Conservation (phyloP, 768 basidiomycete species). For the Mycena sanguinolenta region DNA sequence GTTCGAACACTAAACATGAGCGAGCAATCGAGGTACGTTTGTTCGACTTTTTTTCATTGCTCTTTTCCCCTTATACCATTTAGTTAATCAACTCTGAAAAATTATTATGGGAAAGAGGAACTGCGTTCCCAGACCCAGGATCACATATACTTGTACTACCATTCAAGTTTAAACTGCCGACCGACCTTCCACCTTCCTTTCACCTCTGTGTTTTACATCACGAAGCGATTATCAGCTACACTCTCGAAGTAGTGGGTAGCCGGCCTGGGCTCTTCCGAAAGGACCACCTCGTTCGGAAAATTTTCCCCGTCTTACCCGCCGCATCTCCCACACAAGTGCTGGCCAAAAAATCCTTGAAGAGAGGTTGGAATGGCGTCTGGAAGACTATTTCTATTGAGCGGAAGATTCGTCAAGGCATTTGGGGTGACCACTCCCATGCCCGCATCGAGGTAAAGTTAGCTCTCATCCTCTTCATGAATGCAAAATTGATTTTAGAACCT, state of each 20-base stretch:
- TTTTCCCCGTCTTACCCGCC: slow-evolving; percentile 27
- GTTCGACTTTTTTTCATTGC: neutral
- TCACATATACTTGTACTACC: slow-evolving; percentile 15
- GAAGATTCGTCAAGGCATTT: slow-evolving; percentile 29
- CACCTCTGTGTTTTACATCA: slow-evolving; percentile 12
- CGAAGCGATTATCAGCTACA: slow-evolving; percentile 26
- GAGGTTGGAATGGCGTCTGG: slow-evolving; percentile 29
- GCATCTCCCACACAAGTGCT: slow-evolving; percentile 29
- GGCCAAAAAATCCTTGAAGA: slow-evolving; percentile 17
- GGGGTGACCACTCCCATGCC: slow-evolving; percentile 25
- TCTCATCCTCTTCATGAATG: neutral
- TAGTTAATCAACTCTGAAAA: slow-evolving; percentile 21
- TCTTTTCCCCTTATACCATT: neutral
- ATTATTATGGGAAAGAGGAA: slow-evolving; percentile 26
- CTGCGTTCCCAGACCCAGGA: slow-evolving; percentile 24
- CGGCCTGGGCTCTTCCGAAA: slow-evolving; percentile 28
- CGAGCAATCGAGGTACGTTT: slow-evolving; percentile 24
- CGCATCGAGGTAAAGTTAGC: slow-evolving; percentile 15
- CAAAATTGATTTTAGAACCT: neutral
- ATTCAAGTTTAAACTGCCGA: slow-evolving; percentile 29
- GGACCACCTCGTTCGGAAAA: slow-evolving; percentile 14
- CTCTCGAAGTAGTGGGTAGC: slow-evolving; percentile 28
- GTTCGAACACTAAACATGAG: slow-evolving; percentile 24
- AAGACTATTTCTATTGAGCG: slow-evolving; percentile 3
- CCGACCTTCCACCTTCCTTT: slow-evolving; percentile 31